A percentile compares a stretch with the other conserved stretches of the same genome.
Conservation (phyloP, 345 rosid species). For the Camelina sativa region DNA sequence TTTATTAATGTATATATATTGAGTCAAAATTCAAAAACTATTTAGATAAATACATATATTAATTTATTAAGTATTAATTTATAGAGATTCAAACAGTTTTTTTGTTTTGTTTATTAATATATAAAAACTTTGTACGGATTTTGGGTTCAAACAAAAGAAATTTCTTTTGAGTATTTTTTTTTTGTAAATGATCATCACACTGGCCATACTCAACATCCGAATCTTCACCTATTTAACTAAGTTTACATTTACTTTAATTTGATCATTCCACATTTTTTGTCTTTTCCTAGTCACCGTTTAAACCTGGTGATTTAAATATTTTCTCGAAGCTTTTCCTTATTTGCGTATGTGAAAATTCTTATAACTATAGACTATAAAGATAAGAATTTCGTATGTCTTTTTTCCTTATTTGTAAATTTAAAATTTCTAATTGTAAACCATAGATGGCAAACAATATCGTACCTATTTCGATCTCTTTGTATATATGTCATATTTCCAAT, state of each 20-base stretch:
- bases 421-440: background rate
- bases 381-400: background rate
- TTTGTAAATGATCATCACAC: background rate
- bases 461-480: constrained; percentile 1
- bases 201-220: background rate
- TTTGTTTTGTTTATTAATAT: too few relatives aligned
- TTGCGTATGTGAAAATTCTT: too few relatives aligned
- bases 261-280: constrained; percentile 1
- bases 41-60: too few relatives aligned
- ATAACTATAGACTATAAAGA: background rate
- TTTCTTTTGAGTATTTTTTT: background rate
- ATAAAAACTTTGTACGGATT: too few relatives aligned
- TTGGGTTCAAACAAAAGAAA: too few relatives aligned
- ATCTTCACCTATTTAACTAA: constrained; percentile 1
- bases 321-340: background rate
- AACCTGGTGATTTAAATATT: background rate
- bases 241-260: background rate
- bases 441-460: background rate
- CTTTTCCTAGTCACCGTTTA: background rate
- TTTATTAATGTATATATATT: too few relatives aligned
- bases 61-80: too few relatives aligned
- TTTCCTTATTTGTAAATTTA: background rate
- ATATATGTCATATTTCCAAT: constrained; percentile 4
- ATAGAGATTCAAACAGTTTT: too few relatives aligned
- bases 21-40: too few relatives aligned